Percentiles rank a stretch among this genome's conserved stretches.
These are phyloP conservation scores for Usnea hakonensis DNA, from an alignment of 495 filamentous ascomycete genomes.

Conservation along the genomic window DNA sequence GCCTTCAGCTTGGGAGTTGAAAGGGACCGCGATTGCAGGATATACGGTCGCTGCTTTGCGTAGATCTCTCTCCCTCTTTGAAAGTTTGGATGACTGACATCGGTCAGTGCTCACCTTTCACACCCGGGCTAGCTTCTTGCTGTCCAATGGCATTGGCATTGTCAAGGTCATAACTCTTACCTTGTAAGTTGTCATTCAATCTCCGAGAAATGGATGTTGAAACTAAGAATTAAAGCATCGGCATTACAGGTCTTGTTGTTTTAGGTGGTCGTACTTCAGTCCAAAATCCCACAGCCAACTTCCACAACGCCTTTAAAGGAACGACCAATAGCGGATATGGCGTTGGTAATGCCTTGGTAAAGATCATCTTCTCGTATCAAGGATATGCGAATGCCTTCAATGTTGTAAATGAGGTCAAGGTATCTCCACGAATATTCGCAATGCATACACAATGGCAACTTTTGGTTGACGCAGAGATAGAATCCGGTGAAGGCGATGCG, in stretches of 20 bases:
- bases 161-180: constrained; percentile 50
- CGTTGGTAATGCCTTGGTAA: constrained; percentile 51
- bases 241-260: constrained; percentile 53
- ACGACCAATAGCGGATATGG: constrained; percentile 44
- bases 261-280: constrained; percentile 52
- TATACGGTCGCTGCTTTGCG: constrained; percentile 48
- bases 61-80: not conserved
- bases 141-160: constrained; percentile 50
- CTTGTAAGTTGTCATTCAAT: constrained; percentile 26
- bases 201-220: not conserved
- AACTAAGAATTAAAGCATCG: constrained; percentile 27
- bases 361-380: constrained; percentile 55
- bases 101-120: constrained; percentile 39
- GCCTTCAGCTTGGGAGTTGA: constrained; percentile 49
- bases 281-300: constrained; percentile 49
- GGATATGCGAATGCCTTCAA: constrained; percentile 58
- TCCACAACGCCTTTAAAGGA: constrained; percentile 49
- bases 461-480: constrained; percentile 12
- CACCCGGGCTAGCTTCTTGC: constrained; percentile 46
- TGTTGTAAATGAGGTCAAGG: constrained; percentile 57
- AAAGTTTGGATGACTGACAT: not conserved
- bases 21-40: constrained; percentile 54
- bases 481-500: constrained; percentile 51
- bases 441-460: not conserved
- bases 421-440: not conserved